Base-by-base conservation (phyloP, 371 early-diverging fungal species). In the Mucor circinelloides region DNA sequence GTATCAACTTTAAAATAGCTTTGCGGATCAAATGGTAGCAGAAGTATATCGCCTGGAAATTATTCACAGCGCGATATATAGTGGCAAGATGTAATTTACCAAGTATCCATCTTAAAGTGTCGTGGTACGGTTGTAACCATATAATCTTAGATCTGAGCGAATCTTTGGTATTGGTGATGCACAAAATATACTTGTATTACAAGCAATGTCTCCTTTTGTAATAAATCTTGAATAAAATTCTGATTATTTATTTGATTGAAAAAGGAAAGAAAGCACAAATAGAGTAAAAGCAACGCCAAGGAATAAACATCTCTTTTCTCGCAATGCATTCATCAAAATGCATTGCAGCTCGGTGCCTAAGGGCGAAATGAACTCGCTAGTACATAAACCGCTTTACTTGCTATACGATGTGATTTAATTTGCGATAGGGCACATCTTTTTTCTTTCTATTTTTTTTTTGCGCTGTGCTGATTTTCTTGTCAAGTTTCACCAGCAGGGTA, bases 191-290 rank as follows among this genome's bases (percentile, higher is more conserved):
- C 23, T 9, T 52, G 25, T 27, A 25, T 52, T 52, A 21, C 23
- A 52, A 52, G 12, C 15, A 23, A 52, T 21, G 3, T 25, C 52
- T 52, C 27, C 15, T 13, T 50, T 50, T 50, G 52, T 50, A 23
- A 10, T 25, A 25, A 23, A 50, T 50, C 52, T 19, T 56, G 19
- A 56, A 8, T 31, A 31, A 31, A 31, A 56, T 31, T 56, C 9
- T 31, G n/a, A 19, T 10, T 31, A 31, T 31, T 30, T 56, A 31
- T 19, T n/a, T 17, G 9, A 17, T 32, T 56, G 32, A 28, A 56
- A 56, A 56, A 56, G 56, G 56, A 56, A 56, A 56, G 56, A 56
- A 56, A n/a, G 32, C 56, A 56, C 56, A 30, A 56, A 56, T n/a
- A 17, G 32, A 32, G 56, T 31, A 56, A 56, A n/a, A 19, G 6